Base-by-base conservation (phyloP, 2,329 filamentous ascomycete genomes). In the Fusarium sp. region DNA sequence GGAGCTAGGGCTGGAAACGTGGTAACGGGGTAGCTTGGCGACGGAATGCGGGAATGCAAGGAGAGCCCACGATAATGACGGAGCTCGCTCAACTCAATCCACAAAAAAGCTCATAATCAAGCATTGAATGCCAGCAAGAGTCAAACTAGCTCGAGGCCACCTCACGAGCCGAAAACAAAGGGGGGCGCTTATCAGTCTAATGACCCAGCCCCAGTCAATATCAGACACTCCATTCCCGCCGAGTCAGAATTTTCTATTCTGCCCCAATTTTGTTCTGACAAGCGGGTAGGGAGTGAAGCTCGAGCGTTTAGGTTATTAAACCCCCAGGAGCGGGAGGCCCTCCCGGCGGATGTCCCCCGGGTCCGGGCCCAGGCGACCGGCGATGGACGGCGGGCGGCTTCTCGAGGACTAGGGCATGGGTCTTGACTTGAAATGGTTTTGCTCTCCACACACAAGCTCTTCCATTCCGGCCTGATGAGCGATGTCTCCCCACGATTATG, bases 21-120 rank as follows among this genome's bases (percentile, higher is more conserved):
- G 72, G 72, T 74, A 39, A 74, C 71, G 69, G 71, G 42, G 39
- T 52, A 71, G 28, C 71, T 74, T 72, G 71, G 71, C 71, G 60
- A 47, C 54, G 67, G 67, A 70, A 74, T 72, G 71, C 72, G 68
- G 71, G 72, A 74, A 74, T 74, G 71, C 71, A 74, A 70, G 71
- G 71, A 74, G 71, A 71, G 67, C 66, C 36, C 47, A 71, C 42
- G 70, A 71, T 58, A 56, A 70, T 66, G 70, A 73, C 54, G 55
- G 63, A 68, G 69, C 71, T 72, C 71, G 58, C 33, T 74, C 71
- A 69, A 60, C 59, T 69, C 39, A 61, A 65, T 63, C 71, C 71
- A 72, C 63, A 61, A 70, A 60, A 69, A 35, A 45, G 66, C 52
- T 63, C 69, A 63, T 48, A 57, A 65, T 57, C 59, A 59, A 70